Conservation (phyloP, 2,329 filamentous ascomycete species). For the Helotiales sp. region DNA sequence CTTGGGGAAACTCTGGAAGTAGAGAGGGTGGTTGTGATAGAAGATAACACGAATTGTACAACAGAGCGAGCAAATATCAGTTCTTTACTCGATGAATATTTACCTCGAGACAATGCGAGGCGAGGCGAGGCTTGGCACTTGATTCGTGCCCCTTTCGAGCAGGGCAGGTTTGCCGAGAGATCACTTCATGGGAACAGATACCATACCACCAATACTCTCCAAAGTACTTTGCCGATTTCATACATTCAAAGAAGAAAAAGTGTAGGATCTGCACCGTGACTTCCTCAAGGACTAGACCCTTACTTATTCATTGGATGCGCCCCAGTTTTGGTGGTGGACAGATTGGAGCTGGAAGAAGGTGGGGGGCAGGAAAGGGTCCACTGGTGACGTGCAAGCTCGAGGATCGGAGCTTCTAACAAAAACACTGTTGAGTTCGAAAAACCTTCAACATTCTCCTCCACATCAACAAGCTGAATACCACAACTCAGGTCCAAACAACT, state of each 20-base stretch:
- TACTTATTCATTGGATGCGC: background rate
- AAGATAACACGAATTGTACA: conserved; percentile 38
- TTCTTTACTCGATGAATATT: conserved; percentile 2
- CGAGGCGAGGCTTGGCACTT: conserved; percentile 4
- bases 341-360: conserved; percentile 17
- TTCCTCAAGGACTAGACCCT: background rate
- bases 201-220: background rate
- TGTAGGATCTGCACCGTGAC: background rate
- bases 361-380: conserved; percentile 13
- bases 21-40: conserved; percentile 35
- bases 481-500: background rate
- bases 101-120: conserved; percentile 20
- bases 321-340: background rate
- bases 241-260: background rate
- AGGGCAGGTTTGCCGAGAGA: background rate
- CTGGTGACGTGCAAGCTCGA: conserved; percentile 22
- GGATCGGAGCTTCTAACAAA: conserved; percentile 8
- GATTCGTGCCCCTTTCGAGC: background rate
- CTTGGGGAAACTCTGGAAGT: conserved; percentile 87
- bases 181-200: background rate
- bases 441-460: background rate
- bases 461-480: background rate
- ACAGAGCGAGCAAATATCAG: conserved; percentile 31
- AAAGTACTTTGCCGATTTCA: background rate
- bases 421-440: background rate